A percentile compares a stretch with the other conserved stretches of the same genome.
Conservation (phyloP, 202 grass and related monocot genomes). For the Cymbopogon flexuosus region DNA sequence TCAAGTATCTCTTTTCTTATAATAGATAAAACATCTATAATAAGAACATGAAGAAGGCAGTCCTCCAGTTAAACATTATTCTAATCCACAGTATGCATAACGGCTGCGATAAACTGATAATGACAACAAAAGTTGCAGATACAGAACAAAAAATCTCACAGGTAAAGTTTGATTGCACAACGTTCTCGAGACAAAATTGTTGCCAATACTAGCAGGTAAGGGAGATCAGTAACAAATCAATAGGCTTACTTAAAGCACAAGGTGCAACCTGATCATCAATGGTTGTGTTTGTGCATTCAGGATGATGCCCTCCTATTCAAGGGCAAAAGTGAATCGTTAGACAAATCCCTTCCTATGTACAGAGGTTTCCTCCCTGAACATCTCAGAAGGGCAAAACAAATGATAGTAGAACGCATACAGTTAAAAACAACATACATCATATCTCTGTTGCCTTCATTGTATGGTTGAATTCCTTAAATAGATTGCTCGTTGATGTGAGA, state of each 20-base stretch:
- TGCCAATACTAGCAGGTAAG: background rate
- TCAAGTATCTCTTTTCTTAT: background rate
- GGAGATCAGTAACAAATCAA: background rate
- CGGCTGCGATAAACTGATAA: background rate
- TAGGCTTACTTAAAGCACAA: constrained; percentile 5
- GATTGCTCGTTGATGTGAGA: background rate
- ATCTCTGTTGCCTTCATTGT: background rate
- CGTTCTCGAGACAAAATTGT: background rate
- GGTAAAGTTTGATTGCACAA: background rate
- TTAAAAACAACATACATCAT: background rate
- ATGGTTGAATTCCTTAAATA: background rate
- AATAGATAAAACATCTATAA: background rate
- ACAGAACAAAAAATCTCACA: background rate
- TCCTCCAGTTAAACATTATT: background rate
- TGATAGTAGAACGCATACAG: background rate
- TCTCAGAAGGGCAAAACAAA: background rate
- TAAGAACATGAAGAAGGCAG: background rate
- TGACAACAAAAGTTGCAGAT: background rate
- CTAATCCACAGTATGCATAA: background rate
- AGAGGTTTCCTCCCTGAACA: constrained; percentile 14
- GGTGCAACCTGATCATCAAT: constrained; percentile 27
- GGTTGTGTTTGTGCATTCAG: constrained; percentile 30
- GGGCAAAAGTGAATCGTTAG: constrained; percentile 36
- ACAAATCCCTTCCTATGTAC: background rate
- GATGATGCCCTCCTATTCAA: constrained; percentile 45